Conservation (phyloP, 192 early-diverging fungal genomes). For the Coemansia biformis region DNA sequence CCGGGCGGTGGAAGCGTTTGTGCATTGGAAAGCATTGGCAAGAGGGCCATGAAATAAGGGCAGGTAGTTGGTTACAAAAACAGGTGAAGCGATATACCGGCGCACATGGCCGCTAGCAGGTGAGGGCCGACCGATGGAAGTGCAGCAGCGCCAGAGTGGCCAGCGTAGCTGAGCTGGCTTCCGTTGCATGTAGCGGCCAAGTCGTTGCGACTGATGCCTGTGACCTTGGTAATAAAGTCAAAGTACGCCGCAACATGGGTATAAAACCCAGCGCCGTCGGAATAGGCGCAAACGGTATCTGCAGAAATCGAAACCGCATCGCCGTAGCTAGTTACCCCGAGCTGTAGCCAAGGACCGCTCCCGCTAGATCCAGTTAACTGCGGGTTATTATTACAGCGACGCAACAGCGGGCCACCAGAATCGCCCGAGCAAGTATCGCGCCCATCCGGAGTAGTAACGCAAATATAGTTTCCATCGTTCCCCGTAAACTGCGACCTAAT, state of each 20-base stretch:
- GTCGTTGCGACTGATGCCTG: conserved; percentile 19
- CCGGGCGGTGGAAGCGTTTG: too few relatives aligned
- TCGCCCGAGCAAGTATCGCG: conserved; percentile 47
- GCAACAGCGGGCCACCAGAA: conserved; percentile 38
- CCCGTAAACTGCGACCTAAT: conserved; percentile 18
- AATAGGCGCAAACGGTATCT: conserved; percentile 27
- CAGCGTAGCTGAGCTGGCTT: conserved; percentile 7
- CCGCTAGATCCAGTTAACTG: background rate
- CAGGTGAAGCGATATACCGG: too few relatives aligned
- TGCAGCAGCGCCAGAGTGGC: conserved; percentile 4
- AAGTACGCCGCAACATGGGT: conserved; percentile 44
- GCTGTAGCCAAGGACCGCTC: conserved; percentile 34
- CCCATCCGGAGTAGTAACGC: conserved; percentile 43
- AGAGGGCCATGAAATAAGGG: too few relatives aligned
- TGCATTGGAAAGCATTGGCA: too few relatives aligned
- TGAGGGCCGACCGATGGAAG: background rate
- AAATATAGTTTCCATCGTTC: conserved; percentile 46
- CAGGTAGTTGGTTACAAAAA: too few relatives aligned
- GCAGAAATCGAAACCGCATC: conserved; percentile 14
- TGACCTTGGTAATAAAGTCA: conserved; percentile 36
- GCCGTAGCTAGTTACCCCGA: conserved; percentile 52
- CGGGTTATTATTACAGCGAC: conserved; percentile 13
- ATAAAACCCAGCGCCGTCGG: conserved; percentile 49
- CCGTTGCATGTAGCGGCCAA: conserved; percentile 34
- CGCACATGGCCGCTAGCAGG: too few relatives aligned